Conservation (phyloP, 176 grass and related monocot species). For the Hordeum marinum region DNA sequence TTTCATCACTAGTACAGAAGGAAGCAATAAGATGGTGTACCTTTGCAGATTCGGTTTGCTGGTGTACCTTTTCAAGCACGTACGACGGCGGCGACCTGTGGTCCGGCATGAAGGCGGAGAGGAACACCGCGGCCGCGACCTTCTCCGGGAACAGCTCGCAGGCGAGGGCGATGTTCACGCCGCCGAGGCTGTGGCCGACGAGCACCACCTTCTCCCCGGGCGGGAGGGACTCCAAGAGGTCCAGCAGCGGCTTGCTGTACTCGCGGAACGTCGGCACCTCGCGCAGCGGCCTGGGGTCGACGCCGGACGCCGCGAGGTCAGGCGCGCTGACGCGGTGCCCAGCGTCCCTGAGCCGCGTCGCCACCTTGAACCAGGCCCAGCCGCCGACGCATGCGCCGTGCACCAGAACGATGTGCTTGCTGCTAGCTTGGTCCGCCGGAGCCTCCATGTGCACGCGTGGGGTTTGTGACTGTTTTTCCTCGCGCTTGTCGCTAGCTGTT, state of each 20-base stretch:
- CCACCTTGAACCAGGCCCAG: conserved; percentile 87
- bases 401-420: conserved; percentile 59
- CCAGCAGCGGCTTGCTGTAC: conserved; percentile 65
- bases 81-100: conserved; percentile 26
- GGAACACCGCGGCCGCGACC: conserved; percentile 65
- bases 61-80: conserved; percentile 40
- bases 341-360: conserved; percentile 38
- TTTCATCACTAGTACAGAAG: too few species aligned
- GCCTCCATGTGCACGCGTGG: not conserved
- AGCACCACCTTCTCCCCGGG: conserved; percentile 52
- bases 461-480: not conserved
- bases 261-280: conserved; percentile 64
- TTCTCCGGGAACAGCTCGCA: conserved; percentile 79
- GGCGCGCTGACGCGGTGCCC: conserved; percentile 54
- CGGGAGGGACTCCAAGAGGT: conserved; percentile 39
- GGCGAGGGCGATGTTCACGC: conserved; percentile 55
- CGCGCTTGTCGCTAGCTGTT: too few species aligned
- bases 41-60: too few species aligned
- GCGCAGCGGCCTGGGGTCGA: conserved; percentile 40
- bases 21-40: too few species aligned
- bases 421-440: not conserved
- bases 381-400: conserved; percentile 66
- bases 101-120: conserved; percentile 69
- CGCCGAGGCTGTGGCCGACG: conserved; percentile 82
- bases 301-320: conserved; percentile 73